A percentile compares a stretch with the other conserved stretches of the same genome.
phyloP scores from a whole-genome alignment of 306 rosid genomes.

The Pterocarpus santalinus region DNA sequence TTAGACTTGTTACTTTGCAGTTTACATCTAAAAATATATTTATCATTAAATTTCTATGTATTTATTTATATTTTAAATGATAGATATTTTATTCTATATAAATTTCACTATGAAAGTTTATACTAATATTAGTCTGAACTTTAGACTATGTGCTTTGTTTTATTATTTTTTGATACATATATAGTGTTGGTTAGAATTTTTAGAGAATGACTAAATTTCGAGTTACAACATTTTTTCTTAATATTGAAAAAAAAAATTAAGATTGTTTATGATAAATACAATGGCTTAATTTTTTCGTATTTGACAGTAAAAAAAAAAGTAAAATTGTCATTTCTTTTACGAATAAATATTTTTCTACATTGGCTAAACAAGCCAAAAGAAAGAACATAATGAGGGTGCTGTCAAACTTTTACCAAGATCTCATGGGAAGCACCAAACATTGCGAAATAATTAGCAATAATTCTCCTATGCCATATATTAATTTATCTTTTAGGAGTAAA shows the following conservation, averaged over 20 bases:
- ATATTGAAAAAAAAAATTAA: not conserved
- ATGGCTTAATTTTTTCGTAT: not conserved
- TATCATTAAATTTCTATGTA: too few relatives aligned
- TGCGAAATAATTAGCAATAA: conserved; percentile 21
- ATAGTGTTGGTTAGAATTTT: not conserved
- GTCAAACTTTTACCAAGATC: not conserved
- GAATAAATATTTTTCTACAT: not conserved
- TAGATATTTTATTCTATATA: too few relatives aligned
- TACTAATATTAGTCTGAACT: too few relatives aligned
- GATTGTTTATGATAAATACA: too few relatives aligned
- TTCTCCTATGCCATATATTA: not conserved
- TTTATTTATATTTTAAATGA: too few relatives aligned
- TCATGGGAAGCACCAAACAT: not conserved
- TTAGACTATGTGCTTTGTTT: too few relatives aligned
- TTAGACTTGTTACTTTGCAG: too few relatives aligned
- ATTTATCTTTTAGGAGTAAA: not conserved
- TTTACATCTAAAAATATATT: too few relatives aligned
- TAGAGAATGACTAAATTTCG: not conserved
- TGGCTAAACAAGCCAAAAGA: not conserved
- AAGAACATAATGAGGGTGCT: not conserved
- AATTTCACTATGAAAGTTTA: too few relatives aligned
- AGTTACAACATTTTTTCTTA: not conserved
- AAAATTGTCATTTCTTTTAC: not conserved
- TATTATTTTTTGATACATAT: too few relatives aligned
- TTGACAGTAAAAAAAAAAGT: not conserved